phyloP scores from a whole-genome alignment of 1,139 yeast genomes.

The Arxiozyma bovina region DNA sequence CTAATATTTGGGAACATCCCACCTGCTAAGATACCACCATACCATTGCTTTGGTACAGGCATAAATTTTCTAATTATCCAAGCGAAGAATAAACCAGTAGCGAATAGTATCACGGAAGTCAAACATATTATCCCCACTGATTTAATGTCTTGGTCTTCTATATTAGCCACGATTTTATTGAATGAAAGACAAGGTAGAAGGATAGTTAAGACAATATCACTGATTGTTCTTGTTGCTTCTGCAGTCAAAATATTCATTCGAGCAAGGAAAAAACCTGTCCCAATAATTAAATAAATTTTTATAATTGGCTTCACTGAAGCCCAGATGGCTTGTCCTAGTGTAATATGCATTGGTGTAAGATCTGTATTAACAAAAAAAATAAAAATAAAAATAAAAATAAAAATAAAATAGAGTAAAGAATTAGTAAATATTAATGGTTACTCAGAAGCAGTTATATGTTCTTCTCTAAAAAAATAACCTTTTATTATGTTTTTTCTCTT shows the following conservation, averaged over 20 bases:
- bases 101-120: constrained; percentile 27
- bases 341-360: constrained; percentile 25
- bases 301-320: constrained; percentile 83
- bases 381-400: neutral
- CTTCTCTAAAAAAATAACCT: too few species aligned
- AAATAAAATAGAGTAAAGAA: neutral
- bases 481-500: too few species aligned
- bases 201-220: constrained; percentile 60
- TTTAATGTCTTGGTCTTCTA: constrained; percentile 66
- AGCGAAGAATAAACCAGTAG: constrained; percentile 28
- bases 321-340: constrained; percentile 66
- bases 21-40: constrained; percentile 74
- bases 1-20: constrained; percentile 70
- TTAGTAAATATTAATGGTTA: too few species aligned
- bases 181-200: constrained; percentile 76
- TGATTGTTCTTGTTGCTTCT: constrained; percentile 64
- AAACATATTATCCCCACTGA: constrained; percentile 68
- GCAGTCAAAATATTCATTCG: constrained; percentile 60
- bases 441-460: too few species aligned
- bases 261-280: constrained; percentile 61
- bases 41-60: constrained; percentile 64
- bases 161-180: constrained; percentile 62
- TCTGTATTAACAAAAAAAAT: neutral
- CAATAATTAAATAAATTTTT: constrained; percentile 77
- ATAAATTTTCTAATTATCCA: constrained; percentile 28